Base-by-base conservation (phyloP, 305 asterid genomes). In the Caryopteris hybrid region DNA sequence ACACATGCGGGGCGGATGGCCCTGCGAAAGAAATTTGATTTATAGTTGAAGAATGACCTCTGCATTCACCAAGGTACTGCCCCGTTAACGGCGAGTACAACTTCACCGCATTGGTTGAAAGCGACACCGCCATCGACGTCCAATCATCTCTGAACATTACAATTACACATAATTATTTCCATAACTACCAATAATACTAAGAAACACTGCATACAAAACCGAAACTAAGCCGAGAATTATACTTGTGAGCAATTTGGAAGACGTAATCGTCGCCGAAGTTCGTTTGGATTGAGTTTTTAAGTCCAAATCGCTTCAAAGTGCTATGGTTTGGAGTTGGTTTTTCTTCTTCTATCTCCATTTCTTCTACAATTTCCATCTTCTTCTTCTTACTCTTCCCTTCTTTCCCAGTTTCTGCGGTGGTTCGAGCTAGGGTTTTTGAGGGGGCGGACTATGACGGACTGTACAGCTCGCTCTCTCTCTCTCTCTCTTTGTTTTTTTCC, bases 221-320 rank as follows among this genome's bases (percentile, higher is more conserved):
- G 46, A 36, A 76, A 51, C 10, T 18, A 54, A 66, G 12, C 63
- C 39, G 50, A 29, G 17, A 23, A 22, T 50, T 46, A 13, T 80
- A 88, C 97, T 82, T 86, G 71, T 89, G 80, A 57, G 79, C 90
- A 68, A 93, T 90, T 80, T 93, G 90, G 78, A 90, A 91, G 46
- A 91, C 89, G 74, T 87, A 93, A 78, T 93, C 99, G 7, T 89
- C 95, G 65, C 90, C 97, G 78, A 94, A 91, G 71, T 86, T 94
- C 9, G 97, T 91, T 43, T 91, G 97, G 4, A 91, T 84, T 4
- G 92, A 80, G 61, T 87, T 94, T 76, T 81, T 94, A 46, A 94
- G 87, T 38, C 90, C 89, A 23, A 78, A 85, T n/a, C 87, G 86
- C 76, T 89, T 87, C 70, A 50, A 52, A 16, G 48, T 39, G 58